phyloP scores from a whole-genome alignment of 192 early-diverging fungal genomes.

The Coemansia sp. region DNA sequence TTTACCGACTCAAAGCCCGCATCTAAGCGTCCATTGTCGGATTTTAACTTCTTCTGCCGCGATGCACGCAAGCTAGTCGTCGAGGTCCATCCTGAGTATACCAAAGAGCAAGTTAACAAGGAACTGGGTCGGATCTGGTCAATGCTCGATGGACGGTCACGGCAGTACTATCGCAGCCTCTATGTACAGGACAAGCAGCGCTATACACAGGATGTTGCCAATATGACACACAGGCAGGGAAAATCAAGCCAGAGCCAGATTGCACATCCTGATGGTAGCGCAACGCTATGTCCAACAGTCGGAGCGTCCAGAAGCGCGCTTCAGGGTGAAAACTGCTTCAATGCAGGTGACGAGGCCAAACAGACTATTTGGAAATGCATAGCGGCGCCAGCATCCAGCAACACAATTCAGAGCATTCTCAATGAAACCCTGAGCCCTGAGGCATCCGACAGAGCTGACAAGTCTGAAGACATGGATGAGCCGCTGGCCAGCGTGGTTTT shows the following conservation, averaged over 20 bases:
- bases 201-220: constrained; percentile 21
- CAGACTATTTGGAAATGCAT: constrained; percentile 20
- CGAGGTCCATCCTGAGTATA: constrained; percentile 36
- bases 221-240: background rate
- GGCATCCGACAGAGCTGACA: background rate
- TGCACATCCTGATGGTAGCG: background rate
- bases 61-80: constrained; percentile 49
- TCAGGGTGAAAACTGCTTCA: background rate
- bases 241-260: background rate
- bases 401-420: constrained; percentile 35
- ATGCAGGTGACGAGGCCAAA: constrained; percentile 5
- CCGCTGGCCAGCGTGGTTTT: constrained; percentile 22
- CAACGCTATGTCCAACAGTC: background rate
- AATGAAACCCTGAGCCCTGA: constrained; percentile 10
- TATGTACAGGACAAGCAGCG: constrained; percentile 42
- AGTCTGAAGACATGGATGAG: constrained; percentile 28
- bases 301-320: background rate
- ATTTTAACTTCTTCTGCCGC: constrained; percentile 51
- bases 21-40: constrained; percentile 42
- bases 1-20: constrained; percentile 7
- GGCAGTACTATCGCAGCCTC: constrained; percentile 42
- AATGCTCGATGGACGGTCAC: constrained; percentile 24
- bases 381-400: constrained; percentile 13
- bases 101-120: constrained; percentile 51
- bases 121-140: constrained; percentile 51